Percentiles rank a stretch among this genome's conserved stretches.
Evolutionary conservation across 2,329 filamentous ascomycete genomes (phyloP).

Genomic region (Exophiala oligosperma): DNA sequence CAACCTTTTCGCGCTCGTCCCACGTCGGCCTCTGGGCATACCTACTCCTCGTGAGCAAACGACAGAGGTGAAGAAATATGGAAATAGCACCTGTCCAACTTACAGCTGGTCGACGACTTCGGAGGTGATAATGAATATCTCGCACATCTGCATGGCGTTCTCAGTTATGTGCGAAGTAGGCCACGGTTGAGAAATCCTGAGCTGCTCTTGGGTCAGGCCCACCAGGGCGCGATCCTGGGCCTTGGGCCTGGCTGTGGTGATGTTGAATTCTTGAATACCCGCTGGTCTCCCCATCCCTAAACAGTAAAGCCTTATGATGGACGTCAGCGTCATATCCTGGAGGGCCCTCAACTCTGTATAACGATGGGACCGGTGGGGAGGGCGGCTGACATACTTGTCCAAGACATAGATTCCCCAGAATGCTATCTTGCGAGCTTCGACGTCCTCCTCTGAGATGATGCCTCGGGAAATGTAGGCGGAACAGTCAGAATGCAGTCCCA

Average conservation of each 20-base stretch:
- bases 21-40: constrained; percentile 1
- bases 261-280: constrained; percentile 3
- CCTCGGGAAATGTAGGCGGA: no score
- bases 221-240: neutral
- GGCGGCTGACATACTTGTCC: no score
- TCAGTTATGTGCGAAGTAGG: constrained; percentile 2
- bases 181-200: constrained; percentile 3
- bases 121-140: constrained; percentile 4
- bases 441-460: no score
- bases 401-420: no score
- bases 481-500: no score
- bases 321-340: no score
- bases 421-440: no score
- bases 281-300: constrained; percentile 1
- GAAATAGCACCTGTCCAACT: neutral
- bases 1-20: neutral
- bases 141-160: constrained; percentile 6
- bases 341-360: no score
- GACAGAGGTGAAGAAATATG: no score
- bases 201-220: neutral
- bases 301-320: neutral
- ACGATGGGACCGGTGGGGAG: no score
- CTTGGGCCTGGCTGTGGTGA: constrained; percentile 3
- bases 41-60: neutral
- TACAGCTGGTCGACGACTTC: constrained; percentile 4